Evolutionary conservation across 805 yeast genomes (phyloP), one percentile per base, ranked within the genome.

Genomic region (Debaryomyces maramus): DNA sequence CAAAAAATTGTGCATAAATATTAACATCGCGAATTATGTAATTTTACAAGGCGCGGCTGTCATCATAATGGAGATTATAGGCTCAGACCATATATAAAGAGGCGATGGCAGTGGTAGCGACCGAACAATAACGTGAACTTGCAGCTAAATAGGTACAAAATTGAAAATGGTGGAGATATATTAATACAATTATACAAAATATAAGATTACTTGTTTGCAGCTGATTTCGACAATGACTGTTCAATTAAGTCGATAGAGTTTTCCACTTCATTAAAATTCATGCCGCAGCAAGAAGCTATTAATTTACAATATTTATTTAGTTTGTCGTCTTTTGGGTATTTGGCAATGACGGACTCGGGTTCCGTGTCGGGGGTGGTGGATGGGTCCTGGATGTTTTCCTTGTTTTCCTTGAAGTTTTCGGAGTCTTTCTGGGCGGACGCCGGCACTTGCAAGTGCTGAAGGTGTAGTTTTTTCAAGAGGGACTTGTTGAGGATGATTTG

Each of bases 211-310:
- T 22, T 31, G 24, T 31, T 33, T 6, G 32, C 16, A 15, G 37
- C 28, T 20, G 63, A 43, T 34, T 56, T 63, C 23, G 55, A 43
- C 33, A 70, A 60, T 13, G 70, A 63, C 41, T 65, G 63, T 47
- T 70, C 75, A 26, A 70, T 66, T 44, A 65, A 54, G 43, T 69
- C 73, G 35, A 70, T 69, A n/a, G 68, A 60, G 24, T 52, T 53
- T 40, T 70, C 73, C 28, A 68, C 72, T 32, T 70, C 73, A 24
- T 53, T 48, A 38, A 66, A 46, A 31, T 63, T 50, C 72, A 70
- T 65, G 10, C 72, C 75, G 41, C 74, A 70, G 43, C 74, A 67
- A 17, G 63, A 48, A 10, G 74, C 60, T 6, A 70, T 65, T 40
- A 70, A 54, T 43, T 60, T 59, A 46, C 73, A 65, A 46, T 70